phyloP scores from a whole-genome alignment of 2,329 filamentous ascomycete genomes.

The Trichoderma hamatum region DNA sequence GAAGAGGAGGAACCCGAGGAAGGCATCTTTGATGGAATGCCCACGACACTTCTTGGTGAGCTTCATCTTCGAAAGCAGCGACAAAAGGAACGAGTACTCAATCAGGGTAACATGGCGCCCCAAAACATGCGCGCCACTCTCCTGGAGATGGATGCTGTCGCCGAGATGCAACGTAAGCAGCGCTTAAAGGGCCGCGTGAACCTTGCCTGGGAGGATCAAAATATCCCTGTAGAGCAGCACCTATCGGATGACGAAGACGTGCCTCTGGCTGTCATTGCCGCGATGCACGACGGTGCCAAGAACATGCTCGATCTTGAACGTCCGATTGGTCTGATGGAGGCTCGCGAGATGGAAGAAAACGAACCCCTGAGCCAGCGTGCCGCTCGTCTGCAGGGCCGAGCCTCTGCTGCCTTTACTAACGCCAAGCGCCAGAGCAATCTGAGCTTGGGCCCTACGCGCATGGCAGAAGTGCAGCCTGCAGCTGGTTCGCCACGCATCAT shows the following conservation, averaged over 20 bases:
- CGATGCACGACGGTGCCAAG: conserved; percentile 57
- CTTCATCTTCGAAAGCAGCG: conserved; percentile 89
- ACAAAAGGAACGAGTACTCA: conserved; percentile 73
- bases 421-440: conserved; percentile 51
- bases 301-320: conserved; percentile 60
- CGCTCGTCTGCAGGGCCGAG: conserved; percentile 70
- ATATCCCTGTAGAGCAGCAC: conserved; percentile 48
- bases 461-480: conserved; percentile 25
- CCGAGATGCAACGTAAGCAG: conserved; percentile 77
- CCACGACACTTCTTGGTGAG: conserved; percentile 90
- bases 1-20: conserved; percentile 52
- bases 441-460: conserved; percentile 26
- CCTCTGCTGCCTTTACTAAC: conserved; percentile 47
- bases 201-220: conserved; percentile 84
- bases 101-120: conserved; percentile 62
- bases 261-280: conserved; percentile 78
- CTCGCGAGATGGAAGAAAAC: conserved; percentile 84
- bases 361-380: conserved; percentile 82
- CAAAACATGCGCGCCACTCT: conserved; percentile 86
- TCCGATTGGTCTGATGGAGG: conserved; percentile 76
- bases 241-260: conserved; percentile 77
- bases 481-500: conserved; percentile 32
- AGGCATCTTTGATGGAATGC: conserved; percentile 66
- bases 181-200: conserved; percentile 77
- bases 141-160: conserved; percentile 86